phyloP scores from a whole-genome alignment of 148 eudicot genomes.

The Rhododendron mucronatum region DNA sequence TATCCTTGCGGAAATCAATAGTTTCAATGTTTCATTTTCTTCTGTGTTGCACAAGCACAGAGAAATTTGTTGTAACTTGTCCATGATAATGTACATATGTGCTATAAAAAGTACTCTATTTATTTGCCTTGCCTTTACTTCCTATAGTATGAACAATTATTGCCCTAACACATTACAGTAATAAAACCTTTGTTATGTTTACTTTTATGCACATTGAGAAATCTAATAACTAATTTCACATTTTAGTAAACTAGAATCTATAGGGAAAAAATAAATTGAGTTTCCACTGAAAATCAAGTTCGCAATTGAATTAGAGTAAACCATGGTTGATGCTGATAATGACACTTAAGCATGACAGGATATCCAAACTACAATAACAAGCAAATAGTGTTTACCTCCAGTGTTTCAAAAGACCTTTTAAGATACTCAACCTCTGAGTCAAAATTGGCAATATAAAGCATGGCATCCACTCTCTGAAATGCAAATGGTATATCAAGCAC shows the following conservation, averaged over 20 bases:
- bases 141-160: not conserved
- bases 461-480: slow-evolving; percentile 74
- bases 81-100: not conserved
- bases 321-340: not conserved
- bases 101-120: not conserved
- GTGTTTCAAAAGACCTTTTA: slow-evolving; percentile 58
- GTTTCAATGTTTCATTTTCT: not conserved
- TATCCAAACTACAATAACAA: not conserved
- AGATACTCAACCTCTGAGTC: slow-evolving; percentile 88
- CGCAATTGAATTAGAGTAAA: not conserved
- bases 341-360: not conserved
- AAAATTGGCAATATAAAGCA: slow-evolving; percentile 79
- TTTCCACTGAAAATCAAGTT: not conserved
- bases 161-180: not conserved
- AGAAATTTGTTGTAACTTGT: not conserved
- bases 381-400: slow-evolving; percentile 47
- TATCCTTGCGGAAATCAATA: not conserved
- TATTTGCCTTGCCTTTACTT: not conserved
- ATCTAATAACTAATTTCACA: not conserved
- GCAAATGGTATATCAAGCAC: slow-evolving; percentile 79
- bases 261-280: not conserved
- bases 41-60: not conserved
- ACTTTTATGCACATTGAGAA: not conserved
- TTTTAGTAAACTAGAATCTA: not conserved
- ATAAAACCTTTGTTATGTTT: not conserved